phyloP scores from a whole-genome alignment of 2,329 filamentous ascomycete genomes.

The Aspergillus sergii region DNA sequence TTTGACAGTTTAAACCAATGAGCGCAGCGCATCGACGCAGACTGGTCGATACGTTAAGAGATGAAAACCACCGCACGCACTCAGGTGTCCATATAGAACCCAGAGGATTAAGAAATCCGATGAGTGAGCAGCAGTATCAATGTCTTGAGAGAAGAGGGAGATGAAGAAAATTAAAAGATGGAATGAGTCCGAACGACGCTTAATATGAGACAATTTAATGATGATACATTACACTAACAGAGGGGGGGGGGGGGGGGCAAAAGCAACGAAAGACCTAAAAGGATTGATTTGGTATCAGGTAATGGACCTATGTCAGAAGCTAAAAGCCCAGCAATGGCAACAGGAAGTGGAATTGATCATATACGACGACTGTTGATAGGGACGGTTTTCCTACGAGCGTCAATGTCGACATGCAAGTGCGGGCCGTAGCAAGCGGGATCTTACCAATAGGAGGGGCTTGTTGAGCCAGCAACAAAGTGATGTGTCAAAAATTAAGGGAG shows the following conservation, averaged over 20 bases:
- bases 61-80: neutral
- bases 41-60: neutral
- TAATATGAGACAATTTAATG: constrained; percentile 5
- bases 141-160: neutral
- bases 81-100: neutral
- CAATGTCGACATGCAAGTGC: constrained; percentile 5
- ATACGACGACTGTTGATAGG: neutral
- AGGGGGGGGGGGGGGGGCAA: neutral
- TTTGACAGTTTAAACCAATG: constrained; percentile 18
- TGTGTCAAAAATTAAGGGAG: constrained; percentile 4
- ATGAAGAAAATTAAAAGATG: neutral
- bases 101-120: neutral
- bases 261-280: neutral
- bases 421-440: constrained; percentile 3
- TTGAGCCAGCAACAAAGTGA: constrained; percentile 6
- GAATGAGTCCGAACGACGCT: constrained; percentile 36
- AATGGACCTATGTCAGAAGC: neutral
- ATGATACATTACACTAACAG: constrained; percentile 3
- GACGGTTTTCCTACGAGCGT: neutral
- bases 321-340: neutral
- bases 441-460: constrained; percentile 4
- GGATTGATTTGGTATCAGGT: neutral
- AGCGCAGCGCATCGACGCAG: constrained; percentile 15
- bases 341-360: neutral
- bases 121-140: neutral